Conservation (phyloP, 331 rosid species). For the Saraca asoca region DNA sequence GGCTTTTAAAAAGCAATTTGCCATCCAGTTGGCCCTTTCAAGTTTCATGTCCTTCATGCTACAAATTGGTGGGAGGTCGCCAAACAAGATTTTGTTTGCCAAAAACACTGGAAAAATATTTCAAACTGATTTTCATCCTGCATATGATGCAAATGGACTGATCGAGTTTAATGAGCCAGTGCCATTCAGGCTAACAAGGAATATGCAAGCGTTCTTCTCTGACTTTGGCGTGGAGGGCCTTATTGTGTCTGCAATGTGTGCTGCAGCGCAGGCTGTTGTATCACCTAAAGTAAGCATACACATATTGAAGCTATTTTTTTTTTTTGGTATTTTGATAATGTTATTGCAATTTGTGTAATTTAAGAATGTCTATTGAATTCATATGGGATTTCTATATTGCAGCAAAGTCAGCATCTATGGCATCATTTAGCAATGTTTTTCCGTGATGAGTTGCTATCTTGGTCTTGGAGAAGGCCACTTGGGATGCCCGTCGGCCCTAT, state of each 20-base stretch:
- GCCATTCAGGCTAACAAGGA: constrained; percentile 97
- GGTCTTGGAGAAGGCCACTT: constrained; percentile 99
- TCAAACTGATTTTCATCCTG: constrained; percentile 98
- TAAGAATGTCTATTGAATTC: constrained; percentile 5
- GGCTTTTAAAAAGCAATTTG: constrained; percentile 97
- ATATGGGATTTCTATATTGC: constrained; percentile 43
- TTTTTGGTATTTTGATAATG: constrained; percentile 17
- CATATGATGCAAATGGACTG: constrained; percentile 90
- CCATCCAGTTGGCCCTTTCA: constrained; percentile 85
- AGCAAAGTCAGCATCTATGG: constrained; percentile 98
- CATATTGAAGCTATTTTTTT: constrained; percentile 7
- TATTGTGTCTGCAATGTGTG: constrained; percentile 97
- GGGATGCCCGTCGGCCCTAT: constrained; percentile 88
- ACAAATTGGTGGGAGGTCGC: constrained; percentile 98
- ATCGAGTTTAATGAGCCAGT: constrained; percentile 93
- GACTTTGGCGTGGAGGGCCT: constrained; percentile 97
- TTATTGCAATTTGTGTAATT: constrained; percentile 4
- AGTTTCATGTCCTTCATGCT: constrained; percentile 95
- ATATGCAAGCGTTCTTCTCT: constrained; percentile 93
- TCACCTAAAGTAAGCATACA: constrained; percentile 63
- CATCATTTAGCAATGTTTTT: constrained; percentile 98
- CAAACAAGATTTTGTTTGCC: constrained; percentile 92
- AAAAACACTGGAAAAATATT: constrained; percentile 95
- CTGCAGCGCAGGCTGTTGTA: constrained; percentile 95
- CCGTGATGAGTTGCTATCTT: constrained; percentile 96